Base-by-base conservation (phyloP, 2,329 filamentous ascomycete genomes). In the Fusarium sp. region DNA sequence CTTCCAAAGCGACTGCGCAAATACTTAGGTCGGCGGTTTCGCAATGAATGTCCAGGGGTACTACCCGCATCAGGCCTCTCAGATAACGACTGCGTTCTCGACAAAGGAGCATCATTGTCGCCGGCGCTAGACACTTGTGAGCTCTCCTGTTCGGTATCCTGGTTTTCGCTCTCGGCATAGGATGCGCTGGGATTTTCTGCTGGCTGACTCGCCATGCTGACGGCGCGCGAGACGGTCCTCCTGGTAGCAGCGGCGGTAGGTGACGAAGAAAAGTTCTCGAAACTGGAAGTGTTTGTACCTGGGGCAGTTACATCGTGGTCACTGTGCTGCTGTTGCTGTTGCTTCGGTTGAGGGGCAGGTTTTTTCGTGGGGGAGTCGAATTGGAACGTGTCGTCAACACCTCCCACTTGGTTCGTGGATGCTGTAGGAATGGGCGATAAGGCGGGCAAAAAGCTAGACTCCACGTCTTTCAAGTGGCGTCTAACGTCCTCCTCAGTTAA, bases 401-500 rank as follows among this genome's bases (percentile, higher is more conserved):
- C 72, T 61, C 69, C 73, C 21, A 67, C 62, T 38, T 43, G 67
- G 67, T 80, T 80, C 34, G 81, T 78, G 11, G 81, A 78, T 51
- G 83, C 80, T 31, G 80, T 80, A 36, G 82, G 83, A 46, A 89
- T 83, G 14, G 88, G 88, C 9, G 88, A 90, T 7, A 87, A 76
- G 7, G 84, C 83, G 3, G 87, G 85, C 56, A 89, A 76, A 73
- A 91, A 91, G 78, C 89, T 91, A 34, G 89, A 91, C 74, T 91
- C 89, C 65, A 90, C 84, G 72, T 91, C 89, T 70, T 86, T 83
- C 21, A 91, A 77, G 73, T 90, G 88, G 57, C 84, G 83, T 65
- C 84, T 82, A 21, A 89, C 82, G 43, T 83, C 83, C 46, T 84
- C 82, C 68, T 88, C 86, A 43, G 84, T 84, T 42, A 87, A 75